Percentiles rank a stretch among this genome's conserved stretches.
These are phyloP conservation scores for Cavenderia fasciculata DNA, from an alignment of 78 protist genomes.

Conservation along the genomic window DNA sequence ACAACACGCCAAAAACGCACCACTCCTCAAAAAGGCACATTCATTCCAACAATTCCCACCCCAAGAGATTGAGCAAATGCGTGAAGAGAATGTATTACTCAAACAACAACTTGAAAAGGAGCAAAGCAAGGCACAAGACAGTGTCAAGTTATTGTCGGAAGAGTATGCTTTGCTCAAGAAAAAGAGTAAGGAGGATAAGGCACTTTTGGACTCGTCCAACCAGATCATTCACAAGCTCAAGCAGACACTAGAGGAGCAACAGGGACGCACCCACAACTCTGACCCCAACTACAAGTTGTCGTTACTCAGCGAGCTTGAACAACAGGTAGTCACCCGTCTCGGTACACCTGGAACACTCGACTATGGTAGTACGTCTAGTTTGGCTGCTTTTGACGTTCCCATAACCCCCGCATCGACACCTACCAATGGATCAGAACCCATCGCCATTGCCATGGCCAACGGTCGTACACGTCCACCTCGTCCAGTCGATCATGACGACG, in stretches of 20 bases:
- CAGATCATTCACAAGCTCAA: conserved; percentile 40
- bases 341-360: conserved; percentile 38
- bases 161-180: conserved; percentile 10
- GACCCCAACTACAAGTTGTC: conserved; percentile 57
- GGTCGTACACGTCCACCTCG: conserved; percentile 12
- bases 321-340: conserved; percentile 42
- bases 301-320: conserved; percentile 51
- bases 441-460: not conserved
- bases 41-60: not conserved
- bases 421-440: not conserved
- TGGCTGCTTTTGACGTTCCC: too few relatives aligned
- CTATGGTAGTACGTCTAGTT: too few relatives aligned
- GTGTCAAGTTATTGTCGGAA: conserved; percentile 2
- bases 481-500: not conserved
- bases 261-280: not conserved
- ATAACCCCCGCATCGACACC: not conserved
- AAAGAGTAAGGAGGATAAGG: conserved; percentile 27
- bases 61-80: not conserved
- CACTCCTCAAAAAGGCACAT: conserved; percentile 3
- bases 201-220: conserved; percentile 6
- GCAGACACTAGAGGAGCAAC: conserved; percentile 9
- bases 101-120: not conserved
- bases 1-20: not conserved
- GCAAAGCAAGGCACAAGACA: not conserved
- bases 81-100: not conserved